Base-by-base conservation (phyloP, 148 eudicot genomes). In the Dysphania ambrosioides region DNA sequence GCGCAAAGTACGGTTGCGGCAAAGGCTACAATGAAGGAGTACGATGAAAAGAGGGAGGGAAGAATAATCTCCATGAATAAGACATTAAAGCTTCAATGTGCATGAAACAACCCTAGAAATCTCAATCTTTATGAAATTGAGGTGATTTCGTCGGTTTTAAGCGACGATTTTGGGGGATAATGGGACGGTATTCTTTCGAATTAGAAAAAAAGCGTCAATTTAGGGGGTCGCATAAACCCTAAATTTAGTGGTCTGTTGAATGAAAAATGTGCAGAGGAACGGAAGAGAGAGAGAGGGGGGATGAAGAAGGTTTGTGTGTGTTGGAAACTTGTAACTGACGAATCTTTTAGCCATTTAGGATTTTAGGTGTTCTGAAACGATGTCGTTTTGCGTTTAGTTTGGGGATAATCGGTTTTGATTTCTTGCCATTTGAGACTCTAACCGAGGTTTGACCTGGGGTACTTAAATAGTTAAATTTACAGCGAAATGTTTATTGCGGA, bases 21-120 rank as follows among this genome's bases (percentile, higher is more conserved):
- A 44, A 80, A 38, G 75, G 85, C 83, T 71, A 84, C 55, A 38
- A 84, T 23, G 58, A 87, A 51, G 36, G 83, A 77, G 8, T 71
- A 68, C 58, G 75, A 77, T 5, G 66, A 75, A 55, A 59, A 49
- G 76, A 67, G 72, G 72, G 77, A 71, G 40, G 75, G 55, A n/a
- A 76, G 79, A 78, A 66, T 24, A 82, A 83, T 44, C 77, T 90
- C 88, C 92, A 88, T 90, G 77, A 67, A 80, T 42, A 76, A 59
- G 89, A 84, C 92, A 90, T 90, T 80, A 88, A 87, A 85, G 49
- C 83, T 65, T 69, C 78, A 78, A 79, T 76, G 78, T 63, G 75
- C 81, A 78, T 78, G 62, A 74, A 73, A 72, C 75, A 84, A 79
- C 82, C 84, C 86, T 81, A 84, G 71, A 49, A 66, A 19, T 13